Base-by-base conservation (phyloP, 768 basidiomycete species). In the Hebeloma cylindrosporum region DNA sequence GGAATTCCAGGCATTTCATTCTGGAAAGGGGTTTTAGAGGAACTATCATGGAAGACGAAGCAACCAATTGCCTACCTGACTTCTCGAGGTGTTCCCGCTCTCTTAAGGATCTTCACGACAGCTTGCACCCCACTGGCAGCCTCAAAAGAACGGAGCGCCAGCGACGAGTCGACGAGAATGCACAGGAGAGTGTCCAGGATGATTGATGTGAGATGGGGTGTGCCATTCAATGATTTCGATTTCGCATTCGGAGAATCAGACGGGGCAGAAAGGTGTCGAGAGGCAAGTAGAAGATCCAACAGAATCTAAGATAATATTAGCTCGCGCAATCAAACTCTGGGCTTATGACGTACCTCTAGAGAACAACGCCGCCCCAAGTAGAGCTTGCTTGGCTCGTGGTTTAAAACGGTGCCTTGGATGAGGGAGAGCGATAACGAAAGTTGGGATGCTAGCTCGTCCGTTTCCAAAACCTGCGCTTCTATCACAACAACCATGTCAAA, bases 1-100 rank as follows among this genome's bases (percentile, higher is more conserved):
- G 68, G 56, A 96, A 93, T 60, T 96, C 94, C 13, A 97, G 73
- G 50, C 92, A 95, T 69, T 95, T 95, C 88, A 96, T 95, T 56
- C 93, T 95, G 28, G 18, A 26, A 28, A 25, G 34, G 18, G n/a
- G 35, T 27, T 32, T 43, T 29, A 48, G 35, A 16, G 29, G 13
- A 10, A 23, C 3, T 8, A 18, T 1, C 13, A 2, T 23, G 22
- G 8, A 16, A 9, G 21, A 8, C 23, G 27, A 22, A 21, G 17
- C 9, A n/a, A 22, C 1, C 8, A 4, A 23, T 8, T 18, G 65
- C 79, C 23, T 46, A 94, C 93, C 90, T 72, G 45, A 94, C 88
- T 69, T 90, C 88, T 36, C 90, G 79, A n/a, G 87, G 84, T 6
- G 90, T 90, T 6, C 81, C 83, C 1, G 86, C 83, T 34, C 90